phyloP scores from a whole-genome alignment of 2,329 filamentous ascomycete species.

The Pseudocercospora musae region DNA sequence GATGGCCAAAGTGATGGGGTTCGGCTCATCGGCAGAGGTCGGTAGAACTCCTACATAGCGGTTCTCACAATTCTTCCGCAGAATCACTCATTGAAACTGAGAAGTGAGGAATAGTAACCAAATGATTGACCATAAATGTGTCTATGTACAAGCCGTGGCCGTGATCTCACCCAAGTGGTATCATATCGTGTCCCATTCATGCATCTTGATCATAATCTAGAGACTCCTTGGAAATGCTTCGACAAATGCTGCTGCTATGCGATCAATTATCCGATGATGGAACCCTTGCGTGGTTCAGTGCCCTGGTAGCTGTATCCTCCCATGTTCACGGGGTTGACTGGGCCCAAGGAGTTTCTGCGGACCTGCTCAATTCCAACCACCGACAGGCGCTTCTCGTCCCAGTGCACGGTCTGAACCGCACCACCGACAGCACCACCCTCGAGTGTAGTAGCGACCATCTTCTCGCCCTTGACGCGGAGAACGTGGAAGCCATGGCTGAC shows the following conservation, averaged over 20 bases:
- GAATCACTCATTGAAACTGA: no score
- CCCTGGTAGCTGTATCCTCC: conserved; percentile 12
- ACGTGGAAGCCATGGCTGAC: conserved; percentile 32
- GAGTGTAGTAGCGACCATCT: conserved; percentile 29
- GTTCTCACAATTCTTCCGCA: no score
- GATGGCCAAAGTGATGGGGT: background rate
- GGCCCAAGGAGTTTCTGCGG: conserved; percentile 28
- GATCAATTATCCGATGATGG: background rate
- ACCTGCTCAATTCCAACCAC: conserved; percentile 27
- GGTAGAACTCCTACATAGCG: no score
- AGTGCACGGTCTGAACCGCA: conserved; percentile 34
- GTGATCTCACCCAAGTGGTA: background rate
- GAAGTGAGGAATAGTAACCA: no score
- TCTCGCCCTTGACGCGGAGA: conserved; percentile 33
- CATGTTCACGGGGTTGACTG: conserved; percentile 30
- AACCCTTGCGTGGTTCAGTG: background rate
- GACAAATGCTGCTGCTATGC: background rate
- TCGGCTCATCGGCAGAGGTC: background rate
- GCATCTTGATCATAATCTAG: background rate
- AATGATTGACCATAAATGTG: background rate
- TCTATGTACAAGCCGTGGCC: background rate
- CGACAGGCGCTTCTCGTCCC: conserved; percentile 35
- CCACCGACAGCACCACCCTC: conserved; percentile 36
- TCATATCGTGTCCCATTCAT: background rate
- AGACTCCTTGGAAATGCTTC: background rate